Evolutionary conservation across 805 yeast genomes (phyloP), one percentile per base, ranked within the genome.

Genomic region (Zygoascus biomembranicola): DNA sequence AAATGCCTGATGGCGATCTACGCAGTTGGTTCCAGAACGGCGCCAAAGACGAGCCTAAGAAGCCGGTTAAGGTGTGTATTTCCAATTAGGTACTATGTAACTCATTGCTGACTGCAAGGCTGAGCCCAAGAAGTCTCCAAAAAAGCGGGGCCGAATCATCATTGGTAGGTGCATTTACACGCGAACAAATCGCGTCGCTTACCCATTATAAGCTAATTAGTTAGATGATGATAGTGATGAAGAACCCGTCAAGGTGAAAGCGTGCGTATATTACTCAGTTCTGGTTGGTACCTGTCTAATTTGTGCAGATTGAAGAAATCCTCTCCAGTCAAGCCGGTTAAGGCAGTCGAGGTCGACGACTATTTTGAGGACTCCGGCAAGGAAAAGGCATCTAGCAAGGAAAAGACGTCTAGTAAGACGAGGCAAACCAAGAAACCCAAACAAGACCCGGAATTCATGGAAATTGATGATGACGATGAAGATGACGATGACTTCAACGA

Each of bases 351-450:
- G 16, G 39, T n/a, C 16, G 39, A 11, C 16, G 39, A 35, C 13
- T 35, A 35, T 35, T 35, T 35, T 35, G 39, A 8, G 16, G 39
- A 51, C 10, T n/a, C 23, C 10, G 39, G 45, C 52, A 31, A 49
- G 43, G 52, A 50, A 47, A 20, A 39, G n/a, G n/a, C n/a, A n/a
- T n/a, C n/a, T n/a, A n/a, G n/a, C 44, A 13, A 45, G 53, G n/a
- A 50, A 42, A 13, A 35, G 46, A 42, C 47, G 53, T 10, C 49
- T 47, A 14, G 50, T 53, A 35, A 35, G 16, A 8, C 39, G 9
- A 11, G 8, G 8, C 13, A 35, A 8, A 5, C 13, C 16, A 35
- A 35, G 8, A 35, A 35, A 35, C 8, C 6, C 28, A 23, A 3
- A 6, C 28, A 35, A 4, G 39, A 35, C 39, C 16, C 13, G 39